Conservation (phyloP, 2,329 filamentous ascomycete species). For the Dactylella cylindrospora region DNA sequence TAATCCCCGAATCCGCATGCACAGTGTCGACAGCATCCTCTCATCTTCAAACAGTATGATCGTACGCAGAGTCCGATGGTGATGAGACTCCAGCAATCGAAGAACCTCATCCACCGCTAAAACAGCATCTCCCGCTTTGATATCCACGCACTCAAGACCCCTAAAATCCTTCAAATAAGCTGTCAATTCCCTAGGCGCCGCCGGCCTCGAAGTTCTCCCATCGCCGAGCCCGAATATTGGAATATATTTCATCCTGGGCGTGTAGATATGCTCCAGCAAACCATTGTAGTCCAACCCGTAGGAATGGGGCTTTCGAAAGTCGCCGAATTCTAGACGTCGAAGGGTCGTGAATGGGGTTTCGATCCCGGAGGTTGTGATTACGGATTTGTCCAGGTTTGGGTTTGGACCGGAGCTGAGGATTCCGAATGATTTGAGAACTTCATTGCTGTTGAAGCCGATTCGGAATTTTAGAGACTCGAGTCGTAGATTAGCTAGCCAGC, state of each 20-base stretch:
- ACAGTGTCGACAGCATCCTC: neutral
- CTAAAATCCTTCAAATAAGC: slow-evolving; percentile 4
- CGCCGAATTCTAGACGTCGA: slow-evolving; percentile 11
- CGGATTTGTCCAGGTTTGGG: neutral
- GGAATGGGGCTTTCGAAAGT: neutral
- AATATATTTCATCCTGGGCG: slow-evolving; percentile 10
- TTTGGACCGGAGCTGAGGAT: slow-evolving; percentile 3
- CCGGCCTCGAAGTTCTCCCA: too few relatives aligned
- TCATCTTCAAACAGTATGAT: slow-evolving; percentile 1
- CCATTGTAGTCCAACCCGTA: neutral
- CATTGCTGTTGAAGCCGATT: slow-evolving; percentile 7
- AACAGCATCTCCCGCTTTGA: neutral
- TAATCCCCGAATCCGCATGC: neutral
- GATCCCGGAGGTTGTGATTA: neutral
- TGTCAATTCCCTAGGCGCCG: neutral
- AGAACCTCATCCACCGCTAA: neutral
- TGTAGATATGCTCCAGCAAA: slow-evolving; percentile 2
- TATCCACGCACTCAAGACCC: slow-evolving; percentile 9
- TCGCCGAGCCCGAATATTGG: neutral
- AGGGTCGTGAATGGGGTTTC: slow-evolving; percentile 1
- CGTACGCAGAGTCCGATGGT: slow-evolving; percentile 1
- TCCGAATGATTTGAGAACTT: too few relatives aligned
- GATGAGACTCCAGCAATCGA: neutral
- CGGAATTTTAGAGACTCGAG: slow-evolving; percentile 12
- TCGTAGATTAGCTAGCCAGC: slow-evolving; percentile 7